phyloP scores from a whole-genome alignment of 768 basidiomycete species.

The Cubamyces lactineus region DNA sequence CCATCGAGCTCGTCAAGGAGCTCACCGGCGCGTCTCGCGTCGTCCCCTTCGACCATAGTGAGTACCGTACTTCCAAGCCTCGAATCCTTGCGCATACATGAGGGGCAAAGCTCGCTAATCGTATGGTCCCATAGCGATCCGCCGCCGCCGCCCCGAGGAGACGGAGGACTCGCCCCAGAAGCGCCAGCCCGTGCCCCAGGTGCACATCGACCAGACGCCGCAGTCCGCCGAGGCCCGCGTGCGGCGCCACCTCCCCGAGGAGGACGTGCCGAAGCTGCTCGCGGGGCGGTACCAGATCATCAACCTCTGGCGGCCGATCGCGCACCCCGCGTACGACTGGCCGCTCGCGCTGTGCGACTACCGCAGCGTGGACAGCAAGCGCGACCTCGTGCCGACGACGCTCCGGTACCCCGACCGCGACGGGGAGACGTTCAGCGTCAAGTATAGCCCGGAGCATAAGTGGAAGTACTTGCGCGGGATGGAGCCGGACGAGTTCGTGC shows the following conservation, averaged over 20 bases:
- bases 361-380: constrained; percentile 41
- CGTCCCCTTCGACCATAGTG: constrained; percentile 70
- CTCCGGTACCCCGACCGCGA: constrained; percentile 46
- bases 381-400: constrained; percentile 43
- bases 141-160: constrained; percentile 44
- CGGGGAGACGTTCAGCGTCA: constrained; percentile 47
- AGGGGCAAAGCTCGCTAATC: not conserved
- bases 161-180: constrained; percentile 41
- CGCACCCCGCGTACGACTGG: constrained; percentile 48
- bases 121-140: constrained; percentile 39
- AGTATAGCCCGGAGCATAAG: constrained; percentile 42
- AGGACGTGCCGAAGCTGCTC: constrained; percentile 43
- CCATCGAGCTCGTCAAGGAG: constrained; percentile 58
- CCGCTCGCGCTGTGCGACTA: constrained; percentile 55
- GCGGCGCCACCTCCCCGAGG: constrained; percentile 44
- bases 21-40: constrained; percentile 62
- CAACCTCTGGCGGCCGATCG: constrained; percentile 59
- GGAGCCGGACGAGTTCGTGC: constrained; percentile 47
- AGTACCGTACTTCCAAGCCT: constrained; percentile 27
- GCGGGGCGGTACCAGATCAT: constrained; percentile 54
- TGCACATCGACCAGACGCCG: constrained; percentile 52
- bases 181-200: constrained; percentile 46
- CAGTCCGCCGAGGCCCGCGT: constrained; percentile 46
- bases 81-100: not conserved
- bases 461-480: constrained; percentile 53